Evolutionary conservation across 2,329 filamentous ascomycete species (phyloP), one percentile per base, ranked within the genome.

Genomic region (Fonsecaea nubica): DNA sequence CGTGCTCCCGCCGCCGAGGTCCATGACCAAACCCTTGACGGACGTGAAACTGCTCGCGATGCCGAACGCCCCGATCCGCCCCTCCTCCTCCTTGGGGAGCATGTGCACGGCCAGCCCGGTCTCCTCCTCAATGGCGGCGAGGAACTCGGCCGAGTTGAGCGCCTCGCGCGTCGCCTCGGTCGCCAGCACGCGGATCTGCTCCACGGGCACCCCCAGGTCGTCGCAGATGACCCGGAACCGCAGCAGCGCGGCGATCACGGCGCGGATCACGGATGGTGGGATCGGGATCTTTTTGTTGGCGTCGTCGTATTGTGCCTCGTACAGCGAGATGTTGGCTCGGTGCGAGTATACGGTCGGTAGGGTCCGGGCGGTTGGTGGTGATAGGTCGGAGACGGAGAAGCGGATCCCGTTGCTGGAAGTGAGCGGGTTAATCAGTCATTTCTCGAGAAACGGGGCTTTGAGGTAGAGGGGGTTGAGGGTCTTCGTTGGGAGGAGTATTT

Each of bases 141-240:
- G 82, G 78, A 96, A 92, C 0, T 87, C 84, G n/a, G 81, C 81
- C 0, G 89, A 88, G 74, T 97, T 97, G 64, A 86, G 78, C 6
- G 93, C 92, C 32, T 89, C 91, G 42, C 93, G 88, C 76, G 93
- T 95, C 2, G 93, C 93, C 77, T 97, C 93, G 0, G 93, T 97
- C n/a, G 93, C 93, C 45, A 97, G 86, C 8, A 96, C 86, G 21
- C 86, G 85, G 66, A 94, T 86, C 69, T 93, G 87, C 0, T 82
- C 74, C 0, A 69, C 18, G 1, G 86, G 86, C 0, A 97, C 92
- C 21, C 83, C 82, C 74, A 91, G 92, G 64, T 89, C 86, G 62
- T 83, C 75, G 65, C 92, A 93, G 61, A 91, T 90, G 33, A 81
- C 81, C 67, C 87, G 86, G 81, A 96, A 97, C 38, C 88, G 87